Conservation (phyloP, 305 asterid species). For the Fraxinus dipetala region DNA sequence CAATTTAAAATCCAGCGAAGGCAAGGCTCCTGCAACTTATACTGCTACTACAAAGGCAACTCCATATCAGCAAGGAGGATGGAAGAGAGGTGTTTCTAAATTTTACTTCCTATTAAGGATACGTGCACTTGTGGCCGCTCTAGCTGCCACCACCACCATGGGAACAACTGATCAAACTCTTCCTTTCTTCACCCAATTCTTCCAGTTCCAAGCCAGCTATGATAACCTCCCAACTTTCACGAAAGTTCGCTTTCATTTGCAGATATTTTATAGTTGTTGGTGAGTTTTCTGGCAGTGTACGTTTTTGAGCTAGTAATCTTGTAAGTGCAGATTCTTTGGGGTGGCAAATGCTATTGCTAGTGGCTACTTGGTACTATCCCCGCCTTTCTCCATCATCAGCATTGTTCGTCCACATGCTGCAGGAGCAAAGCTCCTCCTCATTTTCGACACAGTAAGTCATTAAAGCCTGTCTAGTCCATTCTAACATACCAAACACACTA, state of each 20-base stretch:
- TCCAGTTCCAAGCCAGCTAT: slow-evolving; percentile 75
- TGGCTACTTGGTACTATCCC: slow-evolving; percentile 66
- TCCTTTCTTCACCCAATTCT: slow-evolving; percentile 78
- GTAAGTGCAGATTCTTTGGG: slow-evolving; percentile 50
- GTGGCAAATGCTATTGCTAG: slow-evolving; percentile 69
- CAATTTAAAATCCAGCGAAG: slow-evolving; percentile 43
- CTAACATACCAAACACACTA: neutral
- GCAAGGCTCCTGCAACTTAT: slow-evolving; percentile 21
- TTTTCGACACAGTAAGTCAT: slow-evolving; percentile 55
- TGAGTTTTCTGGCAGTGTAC: neutral
- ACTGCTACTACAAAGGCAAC: slow-evolving; percentile 30
- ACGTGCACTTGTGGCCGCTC: slow-evolving; percentile 50
- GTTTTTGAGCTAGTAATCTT: neutral
- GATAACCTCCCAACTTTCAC: slow-evolving; percentile 74
- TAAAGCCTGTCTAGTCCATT: neutral
- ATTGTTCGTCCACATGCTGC: slow-evolving; percentile 63
- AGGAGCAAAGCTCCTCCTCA: slow-evolving; percentile 56
- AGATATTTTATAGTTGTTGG: neutral
- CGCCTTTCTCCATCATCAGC: slow-evolving; percentile 72
- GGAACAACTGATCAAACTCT: slow-evolving; percentile 71
- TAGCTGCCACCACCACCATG: slow-evolving; percentile 67
- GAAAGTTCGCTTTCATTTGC: slow-evolving; percentile 26
- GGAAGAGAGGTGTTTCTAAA: slow-evolving; percentile 55
- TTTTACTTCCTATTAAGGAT: slow-evolving; percentile 64
- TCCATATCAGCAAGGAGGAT: slow-evolving; percentile 30